Base-by-base conservation (phyloP, 257 asterid species). In the Solanum sitiens region DNA sequence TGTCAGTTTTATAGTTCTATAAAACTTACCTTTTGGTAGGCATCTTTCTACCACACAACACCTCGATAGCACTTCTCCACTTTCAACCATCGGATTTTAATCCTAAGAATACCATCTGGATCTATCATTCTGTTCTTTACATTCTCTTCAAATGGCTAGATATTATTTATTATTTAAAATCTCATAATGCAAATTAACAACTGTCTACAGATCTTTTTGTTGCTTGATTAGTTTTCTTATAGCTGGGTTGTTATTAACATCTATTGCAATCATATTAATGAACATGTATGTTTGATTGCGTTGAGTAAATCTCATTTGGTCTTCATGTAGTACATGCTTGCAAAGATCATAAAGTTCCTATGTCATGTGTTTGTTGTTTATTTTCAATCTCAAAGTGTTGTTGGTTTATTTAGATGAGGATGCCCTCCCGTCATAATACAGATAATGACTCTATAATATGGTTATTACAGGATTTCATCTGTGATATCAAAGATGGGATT, bases 401-500 rank as follows among this genome's bases (percentile, higher is more conserved):
- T 8, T 72, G 45, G 79, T 10, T 72, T 27, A 68, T 30, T 68
- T 3, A 76, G 83, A 79, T 79, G 67, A 15, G 39, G 47, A 35
- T 74, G 47, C 50, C 30, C 45, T 71, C 37, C 14, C 32, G 20
- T 39, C 73, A 25, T 84, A 73, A 21, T 61, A 6, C 61, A 12
- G 74, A 82, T 18, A 37, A 61, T 18, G 39, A 70, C 33, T 30
- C 25, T 37, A 33, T 42, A 73, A 47, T 72, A 50, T 83, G 82
- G 56, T 72, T 45, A 90, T 80, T 40, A 90, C 96, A 97, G 99
- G 95, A 93, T 95, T 61, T 95, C 99, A 88, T 93, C 99, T 59
- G 98, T 95, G 39, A 91, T 97, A 89, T 97, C 98, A 87, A 97
- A 97, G 95, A 92, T 95, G 93, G 99, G 99, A 40, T 97, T 97